Base-by-base conservation (phyloP, 2,329 filamentous ascomycete species). In the Exophiala bonariae region DNA sequence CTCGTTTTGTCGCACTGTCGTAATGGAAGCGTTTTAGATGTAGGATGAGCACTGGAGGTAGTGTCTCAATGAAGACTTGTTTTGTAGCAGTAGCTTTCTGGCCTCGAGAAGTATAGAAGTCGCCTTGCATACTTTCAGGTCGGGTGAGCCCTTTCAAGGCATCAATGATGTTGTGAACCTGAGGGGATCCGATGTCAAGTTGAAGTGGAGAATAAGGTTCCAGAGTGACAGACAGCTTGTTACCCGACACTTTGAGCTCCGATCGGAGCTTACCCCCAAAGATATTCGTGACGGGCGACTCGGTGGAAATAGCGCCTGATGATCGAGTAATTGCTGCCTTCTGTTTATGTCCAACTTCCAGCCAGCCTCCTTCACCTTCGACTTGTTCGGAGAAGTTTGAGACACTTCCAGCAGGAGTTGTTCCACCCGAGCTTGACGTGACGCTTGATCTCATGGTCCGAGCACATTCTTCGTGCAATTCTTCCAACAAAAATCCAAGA, bases 11-110 rank as follows among this genome's bases (percentile, higher is more conserved):
- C 48, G 85, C 81, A 52, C 84, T 88, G 61, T 97, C 90, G 61
- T 96, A 97, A 61, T 96, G 89, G 76, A 99, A 99, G 35, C 93
- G 89, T 73, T 99, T 99, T 33, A 99, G 78, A 63, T 99, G 93
- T 7, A 99, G 79, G 44, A 97, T 95, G 10, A 99, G 79, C 3
- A 97, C 88, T 1, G 90, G 89, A 1, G 93, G 93, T 13, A 97
- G 75, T 1, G 83, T 88, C 61, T 97, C 92, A 54, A 99, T 95
- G 59, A 95, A 90, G 2, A 96, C 85, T 66, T 97, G 93, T 71
- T 97, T 99, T 23, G 88, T 95, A 2, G 89, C 90, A 19, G 81
- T 80, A 20, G 85, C 83, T 58, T 86, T 85, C 41, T 84, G 82
- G 22, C 90, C 90, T 40, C 87, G 85, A 4, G 86, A 80, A 3